These are phyloP conservation scores for Myriangium duriaei DNA, from an alignment of 2,329 filamentous ascomycete genomes.

Conservation along the genomic window DNA sequence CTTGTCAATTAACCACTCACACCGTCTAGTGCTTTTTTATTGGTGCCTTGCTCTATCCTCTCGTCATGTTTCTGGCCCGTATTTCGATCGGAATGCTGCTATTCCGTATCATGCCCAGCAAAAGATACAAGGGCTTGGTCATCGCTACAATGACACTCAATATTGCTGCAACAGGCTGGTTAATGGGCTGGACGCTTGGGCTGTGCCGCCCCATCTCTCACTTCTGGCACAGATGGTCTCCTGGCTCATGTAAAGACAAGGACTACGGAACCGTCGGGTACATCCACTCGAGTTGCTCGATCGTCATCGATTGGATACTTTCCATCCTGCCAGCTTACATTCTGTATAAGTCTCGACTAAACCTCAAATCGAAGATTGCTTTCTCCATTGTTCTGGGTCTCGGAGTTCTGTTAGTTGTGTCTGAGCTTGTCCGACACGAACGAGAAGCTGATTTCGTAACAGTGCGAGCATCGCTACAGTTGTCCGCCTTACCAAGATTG, in stretches of 20 bases:
- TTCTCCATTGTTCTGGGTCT: slow-evolving; percentile 3
- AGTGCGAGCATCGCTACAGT: slow-evolving; percentile 7
- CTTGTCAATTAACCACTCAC: background rate
- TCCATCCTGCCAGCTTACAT: slow-evolving; percentile 5
- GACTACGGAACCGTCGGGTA: slow-evolving; percentile 3
- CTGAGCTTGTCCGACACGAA: background rate
- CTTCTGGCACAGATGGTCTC: slow-evolving; percentile 6
- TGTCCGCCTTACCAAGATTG: slow-evolving; percentile 1
- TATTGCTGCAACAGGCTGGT: background rate
- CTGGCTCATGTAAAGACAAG: slow-evolving; percentile 1
- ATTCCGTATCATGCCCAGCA: slow-evolving; percentile 4
- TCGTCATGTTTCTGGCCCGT: slow-evolving; percentile 6
- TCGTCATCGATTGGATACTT: slow-evolving; percentile 6
- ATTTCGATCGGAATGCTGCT: slow-evolving; percentile 7
- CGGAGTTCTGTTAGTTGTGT: slow-evolving; percentile 1
- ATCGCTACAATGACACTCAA: slow-evolving; percentile 3
- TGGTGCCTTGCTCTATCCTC: slow-evolving; percentile 3
- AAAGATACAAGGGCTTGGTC: slow-evolving; percentile 3
- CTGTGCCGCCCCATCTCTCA: slow-evolving; percentile 2
- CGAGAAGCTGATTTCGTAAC: background rate
- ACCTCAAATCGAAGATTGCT: slow-evolving; percentile 2
- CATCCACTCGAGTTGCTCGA: slow-evolving; percentile 1
- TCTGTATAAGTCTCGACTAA: slow-evolving; percentile 3
- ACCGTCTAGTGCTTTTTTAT: slow-evolving; percentile 5
- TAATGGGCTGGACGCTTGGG: slow-evolving; percentile 5